phyloP scores from a whole-genome alignment of 768 basidiomycete species.

The Lactarius sp. region DNA sequence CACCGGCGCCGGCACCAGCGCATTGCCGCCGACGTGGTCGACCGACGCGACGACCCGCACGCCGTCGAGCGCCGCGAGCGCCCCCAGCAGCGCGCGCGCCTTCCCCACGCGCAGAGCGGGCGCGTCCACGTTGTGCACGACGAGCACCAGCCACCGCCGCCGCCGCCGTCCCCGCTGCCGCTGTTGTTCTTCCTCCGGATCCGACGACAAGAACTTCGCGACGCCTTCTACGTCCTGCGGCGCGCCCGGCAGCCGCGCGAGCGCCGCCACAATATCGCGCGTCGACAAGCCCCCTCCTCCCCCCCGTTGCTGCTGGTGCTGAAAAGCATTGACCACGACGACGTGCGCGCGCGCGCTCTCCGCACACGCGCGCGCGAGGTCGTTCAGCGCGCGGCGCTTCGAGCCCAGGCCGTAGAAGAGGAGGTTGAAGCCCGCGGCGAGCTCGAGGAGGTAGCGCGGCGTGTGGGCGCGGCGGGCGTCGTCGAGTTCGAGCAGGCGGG shows the following conservation, averaged over 20 bases:
- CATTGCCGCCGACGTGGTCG: constrained; percentile 66
- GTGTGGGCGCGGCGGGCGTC: constrained; percentile 40
- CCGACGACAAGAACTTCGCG: constrained; percentile 62
- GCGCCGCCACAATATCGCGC: constrained; percentile 43
- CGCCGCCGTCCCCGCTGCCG: too few relatives aligned
- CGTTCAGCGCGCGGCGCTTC: constrained; percentile 71
- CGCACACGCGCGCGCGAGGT: constrained; percentile 52
- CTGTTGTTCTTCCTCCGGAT: too few relatives aligned
- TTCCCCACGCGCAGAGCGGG: constrained; percentile 60
- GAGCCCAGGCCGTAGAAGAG: constrained; percentile 88
- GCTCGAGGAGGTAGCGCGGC: constrained; percentile 61
- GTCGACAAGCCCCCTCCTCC: constrained; percentile 42
- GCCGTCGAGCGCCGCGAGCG: constrained; percentile 65
- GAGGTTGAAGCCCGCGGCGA: constrained; percentile 81
- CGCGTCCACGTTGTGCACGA: constrained; percentile 88
- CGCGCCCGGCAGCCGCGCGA: constrained; percentile 33
- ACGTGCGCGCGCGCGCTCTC: constrained; percentile 64
- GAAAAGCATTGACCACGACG: constrained; percentile 74
- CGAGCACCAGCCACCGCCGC: constrained; percentile 55
- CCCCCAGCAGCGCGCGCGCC: constrained; percentile 59
- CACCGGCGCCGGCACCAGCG: constrained; percentile 32
- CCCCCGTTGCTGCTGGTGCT: constrained; percentile 36
- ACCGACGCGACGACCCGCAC: constrained; percentile 83
- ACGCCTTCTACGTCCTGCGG: constrained; percentile 55
- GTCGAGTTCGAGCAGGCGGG: constrained; percentile 11